Percentiles rank a stretch among this genome's conserved stretches.
phyloP scores from a whole-genome alignment of 75 land plant species.

The Selaginella moellendorffii region DNA sequence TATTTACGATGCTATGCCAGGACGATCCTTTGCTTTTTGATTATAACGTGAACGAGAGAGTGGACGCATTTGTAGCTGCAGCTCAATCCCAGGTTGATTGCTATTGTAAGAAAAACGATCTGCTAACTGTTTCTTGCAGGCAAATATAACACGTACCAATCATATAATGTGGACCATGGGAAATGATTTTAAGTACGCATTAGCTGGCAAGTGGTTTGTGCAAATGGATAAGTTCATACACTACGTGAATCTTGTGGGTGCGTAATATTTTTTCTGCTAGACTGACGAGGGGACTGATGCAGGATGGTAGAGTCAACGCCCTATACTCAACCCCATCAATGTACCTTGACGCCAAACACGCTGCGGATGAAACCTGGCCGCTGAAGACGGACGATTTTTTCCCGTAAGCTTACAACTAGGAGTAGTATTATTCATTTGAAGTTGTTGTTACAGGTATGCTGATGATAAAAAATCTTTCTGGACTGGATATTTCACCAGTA shows the following conservation, averaged over 20 bases:
- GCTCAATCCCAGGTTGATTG: conserved; percentile 51
- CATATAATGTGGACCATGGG: conserved; percentile 22
- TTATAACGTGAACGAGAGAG: conserved; percentile 61
- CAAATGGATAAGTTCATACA: conserved; percentile 15
- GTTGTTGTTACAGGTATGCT: conserved; percentile 44
- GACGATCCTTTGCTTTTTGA: conserved; percentile 59
- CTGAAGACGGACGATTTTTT: conserved; percentile 16
- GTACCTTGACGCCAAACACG: conserved; percentile 12
- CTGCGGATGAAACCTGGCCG: conserved; percentile 13
- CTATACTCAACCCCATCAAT: conserved; percentile 17
- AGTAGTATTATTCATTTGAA: neutral
- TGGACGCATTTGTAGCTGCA: conserved; percentile 55
- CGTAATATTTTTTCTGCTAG: neutral
- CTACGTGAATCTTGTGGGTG: conserved; percentile 11
- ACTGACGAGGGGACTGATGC: neutral
- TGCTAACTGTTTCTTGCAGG: conserved; percentile 5
- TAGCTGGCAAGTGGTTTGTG: conserved; percentile 11
- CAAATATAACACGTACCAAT: neutral
- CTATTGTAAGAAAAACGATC: neutral
- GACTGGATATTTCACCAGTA: conserved; percentile 82
- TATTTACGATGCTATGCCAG: conserved; percentile 23
- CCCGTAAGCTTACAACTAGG: conserved; percentile 11
- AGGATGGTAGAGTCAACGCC: conserved; percentile 14
- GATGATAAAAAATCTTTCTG: conserved; percentile 55
- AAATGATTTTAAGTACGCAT: conserved; percentile 12